Percentiles rank a stretch among this genome's conserved stretches.
These are phyloP conservation scores for Colletotrichum coccodes DNA, from an alignment of 2,329 filamentous ascomycete species.

Conservation along the genomic window DNA sequence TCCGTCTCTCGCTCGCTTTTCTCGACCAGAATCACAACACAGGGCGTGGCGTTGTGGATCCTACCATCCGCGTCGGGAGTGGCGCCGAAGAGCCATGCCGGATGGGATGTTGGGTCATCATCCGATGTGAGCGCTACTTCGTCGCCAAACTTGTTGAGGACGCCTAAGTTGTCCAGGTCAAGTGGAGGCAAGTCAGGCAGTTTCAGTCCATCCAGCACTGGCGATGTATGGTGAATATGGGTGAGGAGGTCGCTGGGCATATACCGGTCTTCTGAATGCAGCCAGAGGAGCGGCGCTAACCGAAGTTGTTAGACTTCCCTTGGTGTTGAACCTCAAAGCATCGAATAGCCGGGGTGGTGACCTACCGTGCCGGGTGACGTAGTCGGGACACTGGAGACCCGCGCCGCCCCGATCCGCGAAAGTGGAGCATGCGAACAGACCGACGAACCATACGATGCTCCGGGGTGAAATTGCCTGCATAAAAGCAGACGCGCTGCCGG, in stretches of 20 bases:
- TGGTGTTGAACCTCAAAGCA: neutral
- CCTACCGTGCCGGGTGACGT: constrained; percentile 43
- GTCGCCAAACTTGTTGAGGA: constrained; percentile 37
- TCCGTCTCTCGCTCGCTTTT: constrained; percentile 40
- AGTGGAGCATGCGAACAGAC: constrained; percentile 10
- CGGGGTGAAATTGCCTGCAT: neutral
- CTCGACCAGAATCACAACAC: constrained; percentile 43
- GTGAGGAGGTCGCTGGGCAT: constrained; percentile 41
- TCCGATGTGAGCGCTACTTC: constrained; percentile 40
- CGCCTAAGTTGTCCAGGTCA: constrained; percentile 40
- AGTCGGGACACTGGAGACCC: constrained; percentile 38
- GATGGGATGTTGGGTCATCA: constrained; percentile 40
- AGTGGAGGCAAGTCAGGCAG: constrained; percentile 35
- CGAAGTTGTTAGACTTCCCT: neutral
- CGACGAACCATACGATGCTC: neutral
- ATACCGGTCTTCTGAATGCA: constrained; percentile 44
- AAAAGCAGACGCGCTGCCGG: neutral
- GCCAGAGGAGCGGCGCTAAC: constrained; percentile 44
- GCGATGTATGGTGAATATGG: constrained; percentile 42
- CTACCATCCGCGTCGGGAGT: constrained; percentile 36
- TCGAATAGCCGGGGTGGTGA: neutral
- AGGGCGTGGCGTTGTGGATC: constrained; percentile 40
- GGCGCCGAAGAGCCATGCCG: constrained; percentile 41
- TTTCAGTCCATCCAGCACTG: constrained; percentile 32
- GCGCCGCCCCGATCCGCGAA: constrained; percentile 17